A percentile compares a stretch with the other conserved stretches of the same genome.
phyloP scores from a whole-genome alignment of 2,329 filamentous ascomycete species.

The Stachybotrys chlorohalonatus region DNA sequence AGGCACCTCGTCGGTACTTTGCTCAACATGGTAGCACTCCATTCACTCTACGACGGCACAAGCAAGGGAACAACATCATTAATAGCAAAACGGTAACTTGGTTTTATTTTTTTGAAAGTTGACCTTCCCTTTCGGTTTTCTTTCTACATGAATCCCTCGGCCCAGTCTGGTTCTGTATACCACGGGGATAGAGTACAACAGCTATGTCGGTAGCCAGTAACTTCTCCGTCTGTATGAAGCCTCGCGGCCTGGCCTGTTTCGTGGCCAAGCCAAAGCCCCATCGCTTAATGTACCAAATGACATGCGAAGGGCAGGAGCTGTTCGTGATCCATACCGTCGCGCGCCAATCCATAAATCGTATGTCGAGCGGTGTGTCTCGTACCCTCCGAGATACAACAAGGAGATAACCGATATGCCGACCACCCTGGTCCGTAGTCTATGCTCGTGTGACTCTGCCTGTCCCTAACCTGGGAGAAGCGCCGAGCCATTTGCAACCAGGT shows the following conservation, averaged over 20 bases:
- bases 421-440: conserved; percentile 21
- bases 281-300: conserved; percentile 18
- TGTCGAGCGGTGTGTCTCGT: conserved; percentile 27
- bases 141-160: conserved; percentile 21
- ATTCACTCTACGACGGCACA: too few species aligned
- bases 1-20: too few species aligned
- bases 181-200: conserved; percentile 16
- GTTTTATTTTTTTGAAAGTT: background rate
- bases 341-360: conserved; percentile 26
- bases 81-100: too few species aligned
- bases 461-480: conserved; percentile 13
- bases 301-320: conserved; percentile 21
- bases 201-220: background rate
- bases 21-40: too few species aligned
- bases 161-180: conserved; percentile 24
- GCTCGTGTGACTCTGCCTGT: conserved; percentile 21
- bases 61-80: too few species aligned
- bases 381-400: conserved; percentile 23
- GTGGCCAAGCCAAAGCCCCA: conserved; percentile 16
- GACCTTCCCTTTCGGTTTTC: conserved; percentile 7
- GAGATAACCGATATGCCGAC: conserved; percentile 23
- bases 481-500: conserved; percentile 35
- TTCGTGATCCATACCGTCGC: conserved; percentile 19
- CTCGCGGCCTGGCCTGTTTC: conserved; percentile 13
- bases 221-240: conserved; percentile 12